Base-by-base conservation (phyloP, 208 protist genomes). In the Kentomonas sorsogonicus region DNA sequence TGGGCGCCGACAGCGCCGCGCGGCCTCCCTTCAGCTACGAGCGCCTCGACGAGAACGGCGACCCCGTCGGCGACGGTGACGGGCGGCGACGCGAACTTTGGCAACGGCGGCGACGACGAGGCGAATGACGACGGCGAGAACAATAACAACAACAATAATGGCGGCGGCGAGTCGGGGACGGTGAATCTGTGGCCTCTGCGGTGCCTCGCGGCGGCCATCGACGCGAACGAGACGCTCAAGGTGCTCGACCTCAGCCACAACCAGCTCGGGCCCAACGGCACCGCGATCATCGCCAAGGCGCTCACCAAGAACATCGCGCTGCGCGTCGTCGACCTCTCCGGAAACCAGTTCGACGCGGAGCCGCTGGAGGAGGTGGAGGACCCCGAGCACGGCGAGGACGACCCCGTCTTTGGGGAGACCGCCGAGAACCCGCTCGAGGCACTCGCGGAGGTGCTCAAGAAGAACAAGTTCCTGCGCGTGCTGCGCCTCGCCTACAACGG, bases 391-490 rank as follows among this genome's bases (percentile, higher is more conserved):
- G 71, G 80, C 43, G 70, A 66, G 34, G 82, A 91, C 16, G 86
- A 93, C 51, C 73, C 86, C 4, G 79, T 89, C 15, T 93, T 93
- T 69, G 89, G 89, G 18, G 86, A 93, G 63, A 1, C 65, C 9
- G 76, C 81, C 45, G 74, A 60, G 31, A 86, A 86, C 30, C n/a
- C n/a, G n/a, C 64, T 93, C 26, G 86, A 93, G 60, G 89, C 86
- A 20, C 51, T 95, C 39, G 68, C 65, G 29, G 86, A 95, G 69
- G 67, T 95, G 53, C 63, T 95, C 15, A 91, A 91, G 63, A 93
- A 93, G 66, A 95, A 95, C 53, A 95, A 95, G 56, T 93, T 95
- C 53, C 52, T 95, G 43, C 77, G 81, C 18, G 69, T 78, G 46
- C 73, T 95, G 59, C 72, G 73, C 10, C 58, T 95, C 5, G 59